Evolutionary conservation across 148 eudicot genomes (phyloP).

Genomic region (Dysphania ambrosioides): DNA sequence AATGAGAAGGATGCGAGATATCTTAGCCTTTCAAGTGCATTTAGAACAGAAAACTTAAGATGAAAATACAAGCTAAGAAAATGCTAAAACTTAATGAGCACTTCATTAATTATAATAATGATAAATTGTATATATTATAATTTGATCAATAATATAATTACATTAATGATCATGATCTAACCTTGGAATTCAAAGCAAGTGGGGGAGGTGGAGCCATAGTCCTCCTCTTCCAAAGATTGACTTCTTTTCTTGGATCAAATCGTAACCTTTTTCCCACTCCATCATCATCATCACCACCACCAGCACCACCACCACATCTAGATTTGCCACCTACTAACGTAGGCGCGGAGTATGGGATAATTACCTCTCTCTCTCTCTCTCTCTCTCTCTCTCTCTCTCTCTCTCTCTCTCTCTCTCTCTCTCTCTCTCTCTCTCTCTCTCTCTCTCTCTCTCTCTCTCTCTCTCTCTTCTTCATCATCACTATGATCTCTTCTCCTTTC

Average conservation of each 20-base stretch:
- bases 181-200: slow-evolving; percentile 41
- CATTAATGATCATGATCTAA: slow-evolving; percentile 16
- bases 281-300: neutral
- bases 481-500: slow-evolving; percentile 26
- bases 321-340: slow-evolving; percentile 34
- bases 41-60: too few species aligned
- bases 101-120: too few species aligned
- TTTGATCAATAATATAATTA: neutral
- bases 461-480: slow-evolving; percentile 26
- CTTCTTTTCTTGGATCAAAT: slow-evolving; percentile 59
- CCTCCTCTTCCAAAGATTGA: slow-evolving; percentile 90
- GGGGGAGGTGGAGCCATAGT: slow-evolving; percentile 66
- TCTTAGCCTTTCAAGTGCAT: too few species aligned
- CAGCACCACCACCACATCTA: neutral
- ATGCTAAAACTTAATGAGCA: too few species aligned
- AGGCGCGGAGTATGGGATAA: slow-evolving; percentile 62
- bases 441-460: too few species aligned
- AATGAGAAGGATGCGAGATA: too few species aligned
- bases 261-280: neutral
- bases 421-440: too few species aligned
- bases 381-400: too few species aligned
- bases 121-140: neutral
- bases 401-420: too few species aligned
- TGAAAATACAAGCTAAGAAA: too few species aligned
- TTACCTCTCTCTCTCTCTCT: slow-evolving; percentile 36